Base-by-base conservation (phyloP, 176 grass and related monocot genomes). In the Echinochloa phyllopogon region DNA sequence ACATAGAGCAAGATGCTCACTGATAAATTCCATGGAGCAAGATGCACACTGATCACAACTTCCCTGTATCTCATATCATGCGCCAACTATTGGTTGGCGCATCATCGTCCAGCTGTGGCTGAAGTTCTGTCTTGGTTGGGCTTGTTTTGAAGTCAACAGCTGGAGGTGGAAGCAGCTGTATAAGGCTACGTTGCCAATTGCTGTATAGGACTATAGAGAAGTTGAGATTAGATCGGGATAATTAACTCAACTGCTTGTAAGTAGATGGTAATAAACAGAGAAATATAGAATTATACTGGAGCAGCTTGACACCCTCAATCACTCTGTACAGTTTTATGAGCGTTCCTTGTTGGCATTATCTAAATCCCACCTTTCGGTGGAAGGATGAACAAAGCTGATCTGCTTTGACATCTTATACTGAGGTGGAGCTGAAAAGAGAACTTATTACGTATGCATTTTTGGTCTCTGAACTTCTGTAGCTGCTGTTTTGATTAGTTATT, bases 201-300 rank as follows among this genome's bases (percentile, higher is more conserved):
- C 49, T 57, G 36, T 81, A 17, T 51, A 69, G 63, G 48, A 4
- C 50, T 43, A 41, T 43, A 81, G 36, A 77, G 38, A 53, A 69
- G 65, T 56, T 40, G 36, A 27, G 23, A 21, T 38, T 79, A 39
- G 44, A 52, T 80, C 20, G 62, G 62, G 45, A 50, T 67, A 63
- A 78, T 45, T 47, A 44, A 44, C 45, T 21, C 40, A 48, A 43
- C 42, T 66, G 44, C 20, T 29, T 82, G 65, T 82, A 70, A 82
- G 65, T 69, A 69, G 65, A 69, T 67, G 38, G 48, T 42, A 39
- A 81, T 81, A 69, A 39, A 51, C 2, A 53, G 29, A 75, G 13
- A 68, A 14, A 53, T 5, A 53, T 18, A 55, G 77, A 65, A 25
- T 55, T 69, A 41, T n/a, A 81, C 20, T 5, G 33, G 48, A 58